phyloP scores from a whole-genome alignment of 2,329 filamentous ascomycete genomes.

The Cercospora nicotianae region DNA sequence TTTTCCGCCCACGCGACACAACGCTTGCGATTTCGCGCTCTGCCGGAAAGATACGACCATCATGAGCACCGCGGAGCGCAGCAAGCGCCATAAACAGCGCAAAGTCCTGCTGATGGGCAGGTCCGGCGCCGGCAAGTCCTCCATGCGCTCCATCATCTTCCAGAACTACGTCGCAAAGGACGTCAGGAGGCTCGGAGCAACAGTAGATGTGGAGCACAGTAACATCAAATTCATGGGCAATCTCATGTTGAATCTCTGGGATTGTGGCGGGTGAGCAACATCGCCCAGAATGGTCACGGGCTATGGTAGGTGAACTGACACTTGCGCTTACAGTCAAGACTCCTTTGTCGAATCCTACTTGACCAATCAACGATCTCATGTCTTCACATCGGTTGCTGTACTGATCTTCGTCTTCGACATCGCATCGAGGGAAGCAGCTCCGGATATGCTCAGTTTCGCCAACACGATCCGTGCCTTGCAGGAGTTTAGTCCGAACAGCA shows the following conservation, averaged over 20 bases:
- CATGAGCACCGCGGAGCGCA: constrained; percentile 37
- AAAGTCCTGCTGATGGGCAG: constrained; percentile 71
- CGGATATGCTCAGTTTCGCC: constrained; percentile 88
- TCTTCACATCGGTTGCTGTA: constrained; percentile 94
- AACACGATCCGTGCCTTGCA: constrained; percentile 84
- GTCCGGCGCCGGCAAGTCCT: constrained; percentile 95
- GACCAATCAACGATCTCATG: constrained; percentile 89
- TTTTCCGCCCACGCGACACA: neutral
- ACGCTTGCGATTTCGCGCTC: neutral
- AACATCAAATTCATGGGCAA: constrained; percentile 99
- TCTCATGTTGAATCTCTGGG: constrained; percentile 95
- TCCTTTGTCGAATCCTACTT: constrained; percentile 99
- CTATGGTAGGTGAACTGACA: constrained; percentile 20
- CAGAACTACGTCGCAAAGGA: constrained; percentile 98
- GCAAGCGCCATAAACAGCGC: constrained; percentile 54
- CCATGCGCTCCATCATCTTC: constrained; percentile 98
- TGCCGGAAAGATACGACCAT: neutral
- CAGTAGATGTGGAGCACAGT: constrained; percentile 96
- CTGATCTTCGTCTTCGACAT: constrained; percentile 99
- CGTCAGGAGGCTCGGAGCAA: constrained; percentile 86
- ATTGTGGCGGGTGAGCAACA: constrained; percentile 76
- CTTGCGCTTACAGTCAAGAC: constrained; percentile 67
- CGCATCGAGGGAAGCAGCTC: constrained; percentile 89
- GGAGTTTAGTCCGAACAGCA: constrained; percentile 77
- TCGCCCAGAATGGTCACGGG: neutral